phyloP scores from a whole-genome alignment of 2,329 filamentous ascomycete species.

The Domatiomyces catenatus region DNA sequence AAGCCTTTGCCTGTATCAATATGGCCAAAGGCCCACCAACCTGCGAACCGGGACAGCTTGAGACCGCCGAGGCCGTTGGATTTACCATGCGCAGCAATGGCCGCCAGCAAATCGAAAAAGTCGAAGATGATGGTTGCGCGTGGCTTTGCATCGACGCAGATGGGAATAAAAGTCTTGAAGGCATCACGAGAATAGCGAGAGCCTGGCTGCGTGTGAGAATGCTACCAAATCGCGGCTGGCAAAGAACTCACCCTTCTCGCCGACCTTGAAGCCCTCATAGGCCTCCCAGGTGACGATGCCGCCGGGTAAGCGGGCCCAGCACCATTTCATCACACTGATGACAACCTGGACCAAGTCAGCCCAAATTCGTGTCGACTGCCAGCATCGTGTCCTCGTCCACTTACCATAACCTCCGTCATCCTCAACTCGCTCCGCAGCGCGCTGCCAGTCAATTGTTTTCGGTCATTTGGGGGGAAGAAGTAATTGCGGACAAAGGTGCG shows the following conservation, averaged over 20 bases:
- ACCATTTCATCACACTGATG: conserved; percentile 93
- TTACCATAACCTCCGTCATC: conserved; percentile 84
- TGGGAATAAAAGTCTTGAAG: conserved; percentile 89
- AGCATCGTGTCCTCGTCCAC: conserved; percentile 18
- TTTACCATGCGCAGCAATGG: conserved; percentile 85
- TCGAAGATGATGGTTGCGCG: conserved; percentile 82
- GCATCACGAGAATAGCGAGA: conserved; percentile 82
- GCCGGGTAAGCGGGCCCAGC: conserved; percentile 81
- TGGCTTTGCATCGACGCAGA: conserved; percentile 77
- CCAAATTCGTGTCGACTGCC: neutral
- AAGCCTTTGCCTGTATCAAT: conserved; percentile 77
- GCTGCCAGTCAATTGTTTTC: conserved; percentile 49
- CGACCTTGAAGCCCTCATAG: conserved; percentile 89
- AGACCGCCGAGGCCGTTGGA: conserved; percentile 81
- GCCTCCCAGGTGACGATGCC: conserved; percentile 94
- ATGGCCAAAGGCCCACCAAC: conserved; percentile 98
- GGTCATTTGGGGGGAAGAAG: conserved; percentile 56
- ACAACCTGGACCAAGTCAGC: conserved; percentile 49
- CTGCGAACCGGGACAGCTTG: conserved; percentile 86
- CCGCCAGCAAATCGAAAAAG: conserved; percentile 86
- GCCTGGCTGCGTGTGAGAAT: conserved; percentile 39
- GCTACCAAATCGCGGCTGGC: conserved; percentile 2
- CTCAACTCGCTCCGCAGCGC: conserved; percentile 69
- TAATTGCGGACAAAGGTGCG: conserved; percentile 87
- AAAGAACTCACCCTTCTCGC: conserved; percentile 59